These are phyloP conservation scores for Zasmidium citrigriseum DNA, from an alignment of 2,329 filamentous ascomycete species.

Conservation along the genomic window DNA sequence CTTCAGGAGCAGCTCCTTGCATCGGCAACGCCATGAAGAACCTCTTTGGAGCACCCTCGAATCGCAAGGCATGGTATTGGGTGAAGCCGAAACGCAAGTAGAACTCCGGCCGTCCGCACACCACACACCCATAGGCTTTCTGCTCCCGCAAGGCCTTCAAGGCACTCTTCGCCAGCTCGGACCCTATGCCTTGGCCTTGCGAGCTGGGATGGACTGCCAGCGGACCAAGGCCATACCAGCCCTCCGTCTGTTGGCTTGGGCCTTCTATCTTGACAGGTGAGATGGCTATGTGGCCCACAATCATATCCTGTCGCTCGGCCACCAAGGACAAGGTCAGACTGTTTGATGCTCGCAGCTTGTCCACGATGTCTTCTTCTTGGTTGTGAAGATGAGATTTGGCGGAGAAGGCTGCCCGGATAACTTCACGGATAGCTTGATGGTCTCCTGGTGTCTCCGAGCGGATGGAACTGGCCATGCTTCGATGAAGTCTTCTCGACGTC, in stretches of 20 bases:
- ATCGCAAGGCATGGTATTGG: neutral
- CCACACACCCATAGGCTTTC: slow-evolving; percentile 7
- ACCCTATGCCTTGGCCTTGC: slow-evolving; percentile 9
- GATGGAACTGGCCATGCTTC: neutral
- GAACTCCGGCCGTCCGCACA: slow-evolving; percentile 8
- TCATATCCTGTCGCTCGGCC: neutral
- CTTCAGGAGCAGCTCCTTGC: neutral
- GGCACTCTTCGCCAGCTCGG: neutral
- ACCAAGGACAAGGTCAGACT: slow-evolving; percentile 6
- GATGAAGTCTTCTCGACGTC: neutral
- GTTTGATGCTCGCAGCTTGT: slow-evolving; percentile 3
- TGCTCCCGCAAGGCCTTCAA: neutral
- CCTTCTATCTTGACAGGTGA: slow-evolving; percentile 8
- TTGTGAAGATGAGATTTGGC: slow-evolving; percentile 14
- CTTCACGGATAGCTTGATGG: neutral
- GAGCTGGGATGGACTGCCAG: slow-evolving; percentile 1
- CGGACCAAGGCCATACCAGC: slow-evolving; percentile 8
- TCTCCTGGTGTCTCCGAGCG: neutral
- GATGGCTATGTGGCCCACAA: slow-evolving; percentile 8
- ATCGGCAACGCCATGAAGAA: slow-evolving; percentile 1
- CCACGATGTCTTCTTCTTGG: slow-evolving; percentile 9
- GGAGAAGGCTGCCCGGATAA: slow-evolving; percentile 6
- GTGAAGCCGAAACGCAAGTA: slow-evolving; percentile 9
- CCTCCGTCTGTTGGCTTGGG: neutral
- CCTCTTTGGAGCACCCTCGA: slow-evolving; percentile 9